Evolutionary conservation across 1,139 yeast genomes (phyloP).

Genomic region (Debaryomyces sp.): DNA sequence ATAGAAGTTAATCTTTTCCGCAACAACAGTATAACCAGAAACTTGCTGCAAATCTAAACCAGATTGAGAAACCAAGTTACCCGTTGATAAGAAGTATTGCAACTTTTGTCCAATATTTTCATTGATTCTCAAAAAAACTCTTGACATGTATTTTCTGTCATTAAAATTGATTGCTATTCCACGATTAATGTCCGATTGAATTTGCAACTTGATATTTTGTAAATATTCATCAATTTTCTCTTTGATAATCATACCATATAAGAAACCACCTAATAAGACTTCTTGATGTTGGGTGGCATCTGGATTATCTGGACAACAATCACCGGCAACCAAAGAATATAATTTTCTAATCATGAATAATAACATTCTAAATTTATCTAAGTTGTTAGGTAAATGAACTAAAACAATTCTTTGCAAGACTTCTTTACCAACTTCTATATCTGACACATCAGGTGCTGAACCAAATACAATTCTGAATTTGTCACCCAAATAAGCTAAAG

Average conservation of each 20-base stretch:
- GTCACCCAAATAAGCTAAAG: conserved; percentile 91
- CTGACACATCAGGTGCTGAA: conserved; percentile 85
- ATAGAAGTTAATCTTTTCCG: conserved; percentile 96
- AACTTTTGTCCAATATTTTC: conserved; percentile 94
- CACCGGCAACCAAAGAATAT: conserved; percentile 94
- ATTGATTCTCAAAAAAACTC: conserved; percentile 78
- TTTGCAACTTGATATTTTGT: conserved; percentile 69
- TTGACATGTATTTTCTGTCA: conserved; percentile 79
- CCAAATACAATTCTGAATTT: conserved; percentile 93
- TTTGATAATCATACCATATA: conserved; percentile 94
- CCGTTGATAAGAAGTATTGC: conserved; percentile 94
- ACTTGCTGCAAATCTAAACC: conserved; percentile 98
- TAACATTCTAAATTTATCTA: conserved; percentile 83
- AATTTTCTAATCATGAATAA: conserved; percentile 94
- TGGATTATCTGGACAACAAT: conserved; percentile 96
- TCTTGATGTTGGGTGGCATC: conserved; percentile 99
- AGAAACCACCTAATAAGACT: conserved; percentile 91
- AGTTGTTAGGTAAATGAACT: conserved; percentile 75
- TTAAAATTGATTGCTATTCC: conserved; percentile 82
- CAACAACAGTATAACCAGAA: conserved; percentile 97
- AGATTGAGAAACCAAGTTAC: conserved; percentile 94
- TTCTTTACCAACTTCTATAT: conserved; percentile 87
- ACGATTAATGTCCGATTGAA: conserved; percentile 79
- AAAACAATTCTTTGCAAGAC: conserved; percentile 82
- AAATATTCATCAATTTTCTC: conserved; percentile 95